phyloP scores from a whole-genome alignment of 495 filamentous ascomycete genomes.

The Acidiella bohemica region DNA sequence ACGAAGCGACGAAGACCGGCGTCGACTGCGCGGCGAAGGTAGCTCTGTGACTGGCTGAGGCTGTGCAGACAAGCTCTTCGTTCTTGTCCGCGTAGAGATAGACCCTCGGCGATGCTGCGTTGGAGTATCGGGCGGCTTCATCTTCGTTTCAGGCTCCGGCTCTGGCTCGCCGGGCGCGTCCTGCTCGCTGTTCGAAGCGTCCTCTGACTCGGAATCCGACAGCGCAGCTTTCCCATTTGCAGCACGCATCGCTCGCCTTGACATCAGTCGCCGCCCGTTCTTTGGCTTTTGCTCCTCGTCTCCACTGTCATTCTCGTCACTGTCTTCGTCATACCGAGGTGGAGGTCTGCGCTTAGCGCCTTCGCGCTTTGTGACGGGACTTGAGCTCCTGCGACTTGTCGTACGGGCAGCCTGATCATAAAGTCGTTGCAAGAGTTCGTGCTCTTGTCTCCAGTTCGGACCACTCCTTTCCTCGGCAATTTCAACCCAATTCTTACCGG shows the following conservation, averaged over 20 bases:
- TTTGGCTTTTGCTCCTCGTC: conserved; percentile 12
- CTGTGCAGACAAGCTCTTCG: conserved; percentile 12
- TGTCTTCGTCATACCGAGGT: conserved; percentile 2
- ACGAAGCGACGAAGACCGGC: conserved; percentile 6
- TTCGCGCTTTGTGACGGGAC: conserved; percentile 18
- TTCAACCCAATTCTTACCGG: conserved; percentile 67
- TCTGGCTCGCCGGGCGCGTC: not conserved
- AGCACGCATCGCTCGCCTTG: conserved; percentile 13
- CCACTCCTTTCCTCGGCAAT: conserved; percentile 69
- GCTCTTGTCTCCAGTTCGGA: conserved; percentile 80
- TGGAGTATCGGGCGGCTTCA: conserved; percentile 11
- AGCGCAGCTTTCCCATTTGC: conserved; percentile 6
- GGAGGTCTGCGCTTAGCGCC: conserved; percentile 5
- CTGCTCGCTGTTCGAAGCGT: not conserved
- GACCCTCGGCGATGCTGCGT: not conserved
- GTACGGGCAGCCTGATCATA: conserved; percentile 42
- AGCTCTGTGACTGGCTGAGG: not conserved
- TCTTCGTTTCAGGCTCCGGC: not conserved
- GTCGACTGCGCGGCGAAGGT: not conserved
- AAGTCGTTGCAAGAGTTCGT: conserved; percentile 63
- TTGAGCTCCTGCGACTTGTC: conserved; percentile 7
- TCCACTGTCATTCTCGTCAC: conserved; percentile 10
- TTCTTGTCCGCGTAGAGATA: not conserved
- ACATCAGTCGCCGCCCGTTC: conserved; percentile 15
- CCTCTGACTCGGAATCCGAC: conserved; percentile 6